Evolutionary conservation across 2,329 filamentous ascomycete species (phyloP).

Genomic region (Epichloe sylvatica): DNA sequence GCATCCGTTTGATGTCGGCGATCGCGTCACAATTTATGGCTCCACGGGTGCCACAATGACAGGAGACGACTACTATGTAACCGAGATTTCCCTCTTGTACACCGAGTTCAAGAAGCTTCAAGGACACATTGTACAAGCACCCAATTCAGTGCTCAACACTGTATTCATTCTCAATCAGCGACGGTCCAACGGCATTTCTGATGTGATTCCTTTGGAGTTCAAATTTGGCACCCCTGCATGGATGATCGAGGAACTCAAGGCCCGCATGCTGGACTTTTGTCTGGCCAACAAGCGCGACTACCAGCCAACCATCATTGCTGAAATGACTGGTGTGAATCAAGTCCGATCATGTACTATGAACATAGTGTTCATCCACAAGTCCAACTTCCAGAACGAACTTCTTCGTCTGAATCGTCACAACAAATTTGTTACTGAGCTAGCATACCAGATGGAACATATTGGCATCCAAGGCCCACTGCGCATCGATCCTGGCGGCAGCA

Average conservation of each 20-base stretch:
- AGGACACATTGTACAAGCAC: slow-evolving; percentile 87
- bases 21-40: slow-evolving; percentile 82
- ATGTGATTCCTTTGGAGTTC: slow-evolving; percentile 70
- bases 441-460: slow-evolving; percentile 69
- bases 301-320: slow-evolving; percentile 72
- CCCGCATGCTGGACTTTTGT: slow-evolving; percentile 71
- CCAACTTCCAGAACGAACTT: slow-evolving; percentile 89
- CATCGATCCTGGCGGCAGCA: slow-evolving; percentile 50
- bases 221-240: slow-evolving; percentile 77
- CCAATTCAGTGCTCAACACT: slow-evolving; percentile 84
- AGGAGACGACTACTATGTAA: slow-evolving; percentile 92
- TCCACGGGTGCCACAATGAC: slow-evolving; percentile 65
- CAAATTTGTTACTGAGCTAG: slow-evolving; percentile 85
- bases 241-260: slow-evolving; percentile 70
- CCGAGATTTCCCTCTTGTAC: slow-evolving; percentile 82
- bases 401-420: slow-evolving; percentile 81
- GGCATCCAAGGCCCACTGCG: slow-evolving; percentile 66
- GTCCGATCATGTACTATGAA: slow-evolving; percentile 80
- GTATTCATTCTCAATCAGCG: slow-evolving; percentile 93
- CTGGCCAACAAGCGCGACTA: slow-evolving; percentile 78
- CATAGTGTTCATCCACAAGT: slow-evolving; percentile 95
- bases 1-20: slow-evolving; percentile 92
- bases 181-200: slow-evolving; percentile 74
- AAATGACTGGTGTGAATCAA: slow-evolving; percentile 65
- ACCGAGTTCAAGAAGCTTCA: slow-evolving; percentile 99